Evolutionary conservation across 2,329 filamentous ascomycete species (phyloP), one percentile per base, ranked within the genome.

Genomic region (Biscogniauxia marginata): DNA sequence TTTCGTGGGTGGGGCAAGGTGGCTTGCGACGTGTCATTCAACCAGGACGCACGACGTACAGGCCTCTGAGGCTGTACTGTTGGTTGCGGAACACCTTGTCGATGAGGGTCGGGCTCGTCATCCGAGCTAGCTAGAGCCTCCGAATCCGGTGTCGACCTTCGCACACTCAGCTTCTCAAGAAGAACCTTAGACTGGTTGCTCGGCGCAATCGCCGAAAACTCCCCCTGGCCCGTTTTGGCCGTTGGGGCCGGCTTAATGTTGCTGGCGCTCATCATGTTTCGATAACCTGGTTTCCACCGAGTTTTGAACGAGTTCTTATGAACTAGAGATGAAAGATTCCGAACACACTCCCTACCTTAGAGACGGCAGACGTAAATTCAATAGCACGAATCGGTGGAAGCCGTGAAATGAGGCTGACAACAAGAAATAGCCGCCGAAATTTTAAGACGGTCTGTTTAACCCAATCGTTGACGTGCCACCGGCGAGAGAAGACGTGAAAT

Each of bases 121-220:
- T 98, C 95, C 11, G 93, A 97, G 63, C 93, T 98, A 52, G 89
- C 92, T 57, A 98, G 78, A 51, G 91, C 93, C 71, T 98, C 93
- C 3, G 93, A 97, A 70, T 98, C 95, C 20, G 93, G 93, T 1
- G 93, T 97, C 7, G 91, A 92, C 53, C 90, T 89, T 65, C 93
- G 85, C 54, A 87, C 82, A 67, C 90, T 89, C 50, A 88, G 80
- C 71, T 92, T 95, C 50, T 93, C 90, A 30, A 91, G 79, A 49
- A 90, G 76, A 43, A 87, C n/a, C n/a, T n/a, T 77, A 43, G 85
- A 84, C 57, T 88, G 85, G 65, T 79, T 88, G 65, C 75, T 84
- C 20, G 84, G 77, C 53, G 81, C 72, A 61, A 78, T 72, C 59
- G 74, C 64, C 63, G 79, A 66, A 67, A 77, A 73, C 59, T 71